These are phyloP conservation scores for Fusarium hainanense DNA, from an alignment of 2,329 filamentous ascomycete genomes.

Conservation along the genomic window DNA sequence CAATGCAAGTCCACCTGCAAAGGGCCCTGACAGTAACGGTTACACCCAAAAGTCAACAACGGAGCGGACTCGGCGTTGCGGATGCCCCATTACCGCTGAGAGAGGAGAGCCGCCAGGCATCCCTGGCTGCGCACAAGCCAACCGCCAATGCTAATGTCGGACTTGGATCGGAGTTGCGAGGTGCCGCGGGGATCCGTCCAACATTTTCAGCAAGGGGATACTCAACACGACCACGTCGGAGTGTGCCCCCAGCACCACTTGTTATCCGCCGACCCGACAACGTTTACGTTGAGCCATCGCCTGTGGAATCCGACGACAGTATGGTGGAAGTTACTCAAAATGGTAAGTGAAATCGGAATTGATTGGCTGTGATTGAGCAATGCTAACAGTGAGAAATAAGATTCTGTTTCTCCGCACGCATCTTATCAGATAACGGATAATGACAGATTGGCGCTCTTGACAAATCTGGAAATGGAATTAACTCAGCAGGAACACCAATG, in stretches of 20 bases:
- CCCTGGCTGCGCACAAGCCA: constrained; percentile 60
- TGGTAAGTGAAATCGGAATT: constrained; percentile 19
- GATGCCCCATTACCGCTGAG: constrained; percentile 25
- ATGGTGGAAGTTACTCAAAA: constrained; percentile 53
- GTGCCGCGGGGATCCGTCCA: constrained; percentile 60
- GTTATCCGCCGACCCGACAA: constrained; percentile 59
- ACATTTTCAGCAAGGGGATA: constrained; percentile 67
- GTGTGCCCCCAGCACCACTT: constrained; percentile 67
- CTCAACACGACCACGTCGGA: constrained; percentile 59
- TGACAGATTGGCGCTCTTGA: constrained; percentile 62
- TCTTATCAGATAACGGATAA: constrained; percentile 46
- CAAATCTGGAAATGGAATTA: constrained; percentile 72
- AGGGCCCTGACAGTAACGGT: constrained; percentile 53
- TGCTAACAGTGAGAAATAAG: constrained; percentile 21
- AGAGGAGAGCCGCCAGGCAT: constrained; percentile 50
- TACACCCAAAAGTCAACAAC: constrained; percentile 25
- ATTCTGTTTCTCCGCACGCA: constrained; percentile 9
- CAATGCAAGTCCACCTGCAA: constrained; percentile 57
- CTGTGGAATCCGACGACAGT: constrained; percentile 62
- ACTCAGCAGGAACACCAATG: constrained; percentile 69
- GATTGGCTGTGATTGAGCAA: constrained; percentile 3
- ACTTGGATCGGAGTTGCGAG: constrained; percentile 17
- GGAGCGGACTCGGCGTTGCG: constrained; percentile 31
- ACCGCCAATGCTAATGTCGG: constrained; percentile 27
- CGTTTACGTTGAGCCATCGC: constrained; percentile 62